Evolutionary conservation across 1,284 basidiomycete species (phyloP).

Genomic region (Jaminaea rosea): DNA sequence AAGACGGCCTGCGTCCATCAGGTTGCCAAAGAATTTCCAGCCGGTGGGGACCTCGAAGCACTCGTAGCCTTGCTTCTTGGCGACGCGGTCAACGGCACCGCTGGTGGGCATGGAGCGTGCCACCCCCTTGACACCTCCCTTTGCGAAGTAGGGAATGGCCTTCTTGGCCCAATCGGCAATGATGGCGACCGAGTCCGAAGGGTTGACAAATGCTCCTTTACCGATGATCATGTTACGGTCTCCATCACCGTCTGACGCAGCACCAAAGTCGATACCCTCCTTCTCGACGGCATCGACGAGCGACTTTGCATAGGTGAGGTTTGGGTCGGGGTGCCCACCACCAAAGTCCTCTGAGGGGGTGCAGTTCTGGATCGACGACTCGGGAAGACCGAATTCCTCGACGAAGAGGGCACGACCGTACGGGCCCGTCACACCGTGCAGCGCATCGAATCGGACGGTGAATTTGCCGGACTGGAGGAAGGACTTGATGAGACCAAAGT

Average conservation of each 20-base stretch:
- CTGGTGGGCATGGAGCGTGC: slow-evolving; percentile 95
- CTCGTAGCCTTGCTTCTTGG: slow-evolving; percentile 84
- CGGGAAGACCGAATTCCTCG: slow-evolving; percentile 69
- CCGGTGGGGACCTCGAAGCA: slow-evolving; percentile 95
- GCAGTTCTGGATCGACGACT: slow-evolving; percentile 80
- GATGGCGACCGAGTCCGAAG: slow-evolving; percentile 92
- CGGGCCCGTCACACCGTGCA: slow-evolving; percentile 94
- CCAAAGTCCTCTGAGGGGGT: slow-evolving; percentile 86
- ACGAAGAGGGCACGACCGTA: slow-evolving; percentile 86
- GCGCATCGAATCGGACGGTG: slow-evolving; percentile 86
- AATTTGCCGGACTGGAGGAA: slow-evolving; percentile 67
- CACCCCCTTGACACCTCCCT: slow-evolving; percentile 79
- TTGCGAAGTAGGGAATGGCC: slow-evolving; percentile 90
- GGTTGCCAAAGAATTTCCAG: slow-evolving; percentile 99
- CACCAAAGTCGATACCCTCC: slow-evolving; percentile 81
- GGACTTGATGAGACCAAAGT: slow-evolving; percentile 80
- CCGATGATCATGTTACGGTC: slow-evolving; percentile 99
- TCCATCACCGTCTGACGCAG: slow-evolving; percentile 93
- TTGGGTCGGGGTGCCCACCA: slow-evolving; percentile 94
- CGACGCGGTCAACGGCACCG: slow-evolving; percentile 92
- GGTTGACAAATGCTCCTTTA: slow-evolving; percentile 92
- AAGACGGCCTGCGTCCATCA: slow-evolving; percentile 94
- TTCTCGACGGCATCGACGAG: slow-evolving; percentile 86
- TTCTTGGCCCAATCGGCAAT: slow-evolving; percentile 93
- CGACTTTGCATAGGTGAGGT: slow-evolving; percentile 91